A percentile compares a stretch with the other conserved stretches of the same genome.
phyloP scores from a whole-genome alignment of 371 early-diverging fungal genomes.

The Syncephalastrum monosporum region DNA sequence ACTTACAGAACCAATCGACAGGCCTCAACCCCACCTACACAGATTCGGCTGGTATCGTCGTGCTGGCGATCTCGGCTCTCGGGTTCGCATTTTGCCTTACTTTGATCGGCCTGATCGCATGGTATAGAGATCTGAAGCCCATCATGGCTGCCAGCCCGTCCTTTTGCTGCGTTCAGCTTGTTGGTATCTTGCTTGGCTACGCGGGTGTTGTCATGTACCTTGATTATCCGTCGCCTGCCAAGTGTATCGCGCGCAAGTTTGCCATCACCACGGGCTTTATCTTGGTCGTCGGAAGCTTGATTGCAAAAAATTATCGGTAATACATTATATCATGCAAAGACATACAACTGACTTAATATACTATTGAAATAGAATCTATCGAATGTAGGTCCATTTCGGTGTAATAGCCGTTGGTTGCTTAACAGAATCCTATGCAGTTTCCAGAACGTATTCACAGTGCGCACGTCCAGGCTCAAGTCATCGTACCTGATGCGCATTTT shows the following conservation, averaged over 20 bases:
- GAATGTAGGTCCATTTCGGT: conserved; percentile 24
- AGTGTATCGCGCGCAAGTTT: conserved; percentile 29
- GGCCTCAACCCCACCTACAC: conserved; percentile 25
- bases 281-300: conserved; percentile 38
- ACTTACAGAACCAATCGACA: conserved; percentile 1
- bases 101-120: conserved; percentile 27
- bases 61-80: conserved; percentile 16
- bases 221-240: conserved; percentile 21
- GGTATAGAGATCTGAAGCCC: conserved; percentile 24
- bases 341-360: not conserved
- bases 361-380: conserved; percentile 32
- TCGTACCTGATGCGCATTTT: conserved; percentile 32
- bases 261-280: conserved; percentile 22
- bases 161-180: conserved; percentile 37
- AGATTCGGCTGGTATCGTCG: conserved; percentile 16
- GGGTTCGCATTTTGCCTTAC: conserved; percentile 20
- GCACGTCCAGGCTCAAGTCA: conserved; percentile 34
- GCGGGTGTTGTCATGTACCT: conserved; percentile 16
- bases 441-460: conserved; percentile 44
- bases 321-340: not conserved
- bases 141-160: conserved; percentile 40
- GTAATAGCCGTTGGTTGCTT: too few species aligned
- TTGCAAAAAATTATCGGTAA: conserved; percentile 46
- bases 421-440: conserved; percentile 18
- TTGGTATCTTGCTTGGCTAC: conserved; percentile 31